Percentiles rank a stretch among this genome's conserved stretches.
Evolutionary conservation across 192 early-diverging fungal species (phyloP).

Genomic region (Backusella tuberculispora): DNA sequence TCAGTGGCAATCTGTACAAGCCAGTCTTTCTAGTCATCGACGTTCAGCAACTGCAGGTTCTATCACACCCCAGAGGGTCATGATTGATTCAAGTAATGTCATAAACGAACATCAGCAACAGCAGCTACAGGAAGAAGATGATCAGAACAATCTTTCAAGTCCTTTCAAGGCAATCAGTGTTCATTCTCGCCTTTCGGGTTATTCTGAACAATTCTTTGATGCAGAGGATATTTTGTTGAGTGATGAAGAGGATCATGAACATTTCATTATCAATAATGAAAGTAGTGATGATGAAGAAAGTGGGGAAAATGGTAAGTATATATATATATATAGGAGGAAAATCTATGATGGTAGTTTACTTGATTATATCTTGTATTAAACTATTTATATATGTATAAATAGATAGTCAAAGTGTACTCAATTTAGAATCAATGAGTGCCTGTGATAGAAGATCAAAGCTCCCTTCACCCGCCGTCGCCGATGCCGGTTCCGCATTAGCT

Average conservation of each 20-base stretch:
- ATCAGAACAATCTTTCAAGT: too few relatives aligned
- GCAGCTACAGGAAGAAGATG: too few relatives aligned
- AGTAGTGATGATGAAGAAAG: constrained; percentile 52
- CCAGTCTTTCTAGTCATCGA: background rate
- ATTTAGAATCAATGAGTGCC: background rate
- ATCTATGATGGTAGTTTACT: background rate
- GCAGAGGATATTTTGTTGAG: constrained; percentile 64
- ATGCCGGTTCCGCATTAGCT: constrained; percentile 81
- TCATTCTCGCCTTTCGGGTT: constrained; percentile 29
- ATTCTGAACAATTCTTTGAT: constrained; percentile 70
- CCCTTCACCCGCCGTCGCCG: constrained; percentile 80
- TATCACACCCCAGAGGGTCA: background rate
- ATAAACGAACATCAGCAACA: background rate
- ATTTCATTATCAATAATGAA: constrained; percentile 52
- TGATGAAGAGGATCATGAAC: constrained; percentile 55
- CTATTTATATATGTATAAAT: background rate
- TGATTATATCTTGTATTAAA: background rate
- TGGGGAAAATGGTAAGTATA: constrained; percentile 39
- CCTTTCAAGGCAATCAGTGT: background rate
- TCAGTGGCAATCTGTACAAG: constrained; percentile 17
- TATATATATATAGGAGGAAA: background rate
- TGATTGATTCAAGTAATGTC: background rate
- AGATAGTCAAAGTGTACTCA: constrained; percentile 17
- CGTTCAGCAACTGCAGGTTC: background rate
- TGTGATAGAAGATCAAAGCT: constrained; percentile 65